These are phyloP conservation scores for Lentinula novae-zelandiae DNA, from an alignment of 1,284 basidiomycete species.

Conservation along the genomic window DNA sequence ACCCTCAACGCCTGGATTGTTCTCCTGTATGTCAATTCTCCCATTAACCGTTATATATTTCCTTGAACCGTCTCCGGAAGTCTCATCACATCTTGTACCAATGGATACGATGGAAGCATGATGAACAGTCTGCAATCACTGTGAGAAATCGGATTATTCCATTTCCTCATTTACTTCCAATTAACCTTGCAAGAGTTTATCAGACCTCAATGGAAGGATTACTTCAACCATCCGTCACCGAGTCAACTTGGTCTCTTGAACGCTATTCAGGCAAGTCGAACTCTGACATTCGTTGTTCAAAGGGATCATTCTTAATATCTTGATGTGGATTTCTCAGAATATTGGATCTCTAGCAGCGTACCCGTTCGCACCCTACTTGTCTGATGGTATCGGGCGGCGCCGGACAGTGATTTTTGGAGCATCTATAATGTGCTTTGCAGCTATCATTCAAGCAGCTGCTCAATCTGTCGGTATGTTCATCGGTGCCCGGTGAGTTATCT, in stretches of 20 bases:
- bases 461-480: slow-evolving; percentile 80
- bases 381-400: slow-evolving; percentile 66
- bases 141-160: no score
- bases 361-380: slow-evolving; percentile 66
- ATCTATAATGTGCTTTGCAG: slow-evolving; percentile 57
- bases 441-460: slow-evolving; percentile 65
- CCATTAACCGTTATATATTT: background rate
- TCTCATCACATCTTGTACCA: slow-evolving; percentile 72
- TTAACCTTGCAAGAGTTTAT: background rate
- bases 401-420: slow-evolving; percentile 60
- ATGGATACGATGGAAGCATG: slow-evolving; percentile 74
- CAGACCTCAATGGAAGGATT: slow-evolving; percentile 49
- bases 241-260: slow-evolving; percentile 67
- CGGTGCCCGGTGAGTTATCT: slow-evolving; percentile 53
- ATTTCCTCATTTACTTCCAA: background rate
- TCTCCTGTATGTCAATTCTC: slow-evolving; percentile 44
- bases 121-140: slow-evolving; percentile 75
- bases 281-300: background rate
- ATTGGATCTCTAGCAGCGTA: slow-evolving; percentile 64
- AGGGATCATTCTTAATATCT: slow-evolving; percentile 5
- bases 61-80: slow-evolving; percentile 26
- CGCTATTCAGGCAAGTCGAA: slow-evolving; percentile 59
- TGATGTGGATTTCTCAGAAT: slow-evolving; percentile 37
- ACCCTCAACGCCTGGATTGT: slow-evolving; percentile 64
- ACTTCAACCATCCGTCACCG: slow-evolving; percentile 53